Conservation (phyloP, 176 grass and related monocot species). For the Bonia amplexicaulis region DNA sequence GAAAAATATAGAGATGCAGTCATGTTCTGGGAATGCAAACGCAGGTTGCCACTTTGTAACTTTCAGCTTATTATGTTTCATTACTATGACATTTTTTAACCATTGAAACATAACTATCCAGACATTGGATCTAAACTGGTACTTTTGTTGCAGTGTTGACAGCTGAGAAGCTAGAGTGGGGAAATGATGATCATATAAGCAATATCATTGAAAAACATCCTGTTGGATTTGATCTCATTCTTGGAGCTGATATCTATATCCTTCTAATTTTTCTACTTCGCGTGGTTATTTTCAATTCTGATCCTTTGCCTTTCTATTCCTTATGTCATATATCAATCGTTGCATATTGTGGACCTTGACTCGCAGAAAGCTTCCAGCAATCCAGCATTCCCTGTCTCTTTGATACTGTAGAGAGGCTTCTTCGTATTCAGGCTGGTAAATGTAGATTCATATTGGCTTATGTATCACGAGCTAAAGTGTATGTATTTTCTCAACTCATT, state of each 20-base stretch:
- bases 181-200: constrained; percentile 59
- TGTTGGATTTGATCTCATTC: constrained; percentile 80
- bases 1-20: constrained; percentile 79
- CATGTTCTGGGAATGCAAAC: constrained; percentile 31
- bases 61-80: background rate
- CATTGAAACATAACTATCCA: constrained; percentile 4
- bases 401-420: constrained; percentile 70
- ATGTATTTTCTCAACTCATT: constrained; percentile 49
- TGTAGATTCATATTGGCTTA: constrained; percentile 94
- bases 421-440: constrained; percentile 41
- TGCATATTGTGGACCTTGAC: constrained; percentile 59
- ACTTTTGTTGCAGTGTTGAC: constrained; percentile 58
- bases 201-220: constrained; percentile 64
- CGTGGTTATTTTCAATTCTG: constrained; percentile 2
- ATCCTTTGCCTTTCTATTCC: background rate
- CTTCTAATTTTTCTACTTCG: constrained; percentile 28
- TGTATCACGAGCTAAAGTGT: constrained; percentile 85
- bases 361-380: constrained; percentile 87
- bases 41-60: constrained; percentile 36
- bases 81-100: background rate
- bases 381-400: constrained; percentile 83
- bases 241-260: constrained; percentile 99
- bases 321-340: constrained; percentile 8
- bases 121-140: constrained; percentile 10
- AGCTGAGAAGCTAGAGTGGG: constrained; percentile 92